Conservation (phyloP, 495 filamentous ascomycete species). For the Aspergillus bertholletiae region DNA sequence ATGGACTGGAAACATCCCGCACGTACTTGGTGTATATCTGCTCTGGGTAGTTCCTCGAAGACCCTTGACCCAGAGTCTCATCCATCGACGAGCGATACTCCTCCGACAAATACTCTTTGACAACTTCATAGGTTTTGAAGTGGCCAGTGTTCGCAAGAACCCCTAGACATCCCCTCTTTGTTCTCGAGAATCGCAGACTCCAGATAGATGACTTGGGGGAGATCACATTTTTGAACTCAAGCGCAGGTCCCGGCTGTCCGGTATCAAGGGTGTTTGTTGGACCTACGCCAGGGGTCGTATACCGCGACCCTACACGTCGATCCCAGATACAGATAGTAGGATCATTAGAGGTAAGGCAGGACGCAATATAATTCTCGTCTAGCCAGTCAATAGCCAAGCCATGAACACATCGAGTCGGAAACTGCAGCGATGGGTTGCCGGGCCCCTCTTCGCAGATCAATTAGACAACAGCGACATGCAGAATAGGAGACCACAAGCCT, state of each 20-base stretch:
- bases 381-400: slow-evolving; percentile 86
- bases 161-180: slow-evolving; percentile 68
- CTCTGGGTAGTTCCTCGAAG: slow-evolving; percentile 37
- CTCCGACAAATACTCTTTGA: slow-evolving; percentile 52
- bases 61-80: slow-evolving; percentile 38
- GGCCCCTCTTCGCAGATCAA: slow-evolving; percentile 36
- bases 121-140: slow-evolving; percentile 68
- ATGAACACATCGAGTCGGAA: slow-evolving; percentile 80
- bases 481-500: slow-evolving; percentile 17
- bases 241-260: slow-evolving; percentile 46
- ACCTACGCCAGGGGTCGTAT: slow-evolving; percentile 36
- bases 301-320: slow-evolving; percentile 60
- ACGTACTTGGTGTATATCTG: slow-evolving; percentile 47
- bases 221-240: slow-evolving; percentile 66
- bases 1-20: slow-evolving; percentile 44
- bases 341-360: slow-evolving; percentile 68
- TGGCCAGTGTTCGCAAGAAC: slow-evolving; percentile 76
- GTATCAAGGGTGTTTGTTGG: slow-evolving; percentile 29
- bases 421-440: slow-evolving; percentile 56
- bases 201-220: slow-evolving; percentile 60
- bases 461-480: slow-evolving; percentile 6
- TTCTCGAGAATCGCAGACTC: slow-evolving; percentile 75
- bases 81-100: slow-evolving; percentile 39
- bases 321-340: slow-evolving; percentile 84
- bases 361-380: slow-evolving; percentile 93